Evolutionary conservation across 371 early-diverging fungal species (phyloP), one percentile per base, ranked within the genome.

Genomic region (Circinella minor): DNA sequence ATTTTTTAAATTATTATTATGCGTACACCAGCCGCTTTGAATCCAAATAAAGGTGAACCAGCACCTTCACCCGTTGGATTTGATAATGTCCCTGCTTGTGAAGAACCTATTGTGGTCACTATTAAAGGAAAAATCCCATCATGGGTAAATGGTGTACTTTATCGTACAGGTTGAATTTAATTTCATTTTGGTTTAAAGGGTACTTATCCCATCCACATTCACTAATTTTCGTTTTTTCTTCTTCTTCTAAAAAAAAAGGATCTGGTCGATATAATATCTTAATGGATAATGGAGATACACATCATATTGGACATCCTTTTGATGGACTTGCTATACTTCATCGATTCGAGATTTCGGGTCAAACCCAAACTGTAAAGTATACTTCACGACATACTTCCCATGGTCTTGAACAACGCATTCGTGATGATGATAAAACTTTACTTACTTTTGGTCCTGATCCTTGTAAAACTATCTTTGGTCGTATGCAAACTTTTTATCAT

Each of bases 281-380:
- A 34, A 59, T 81, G 34, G 76, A 78, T 36, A 77, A 81, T 57
- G 88, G 88, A 27, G 84, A 86, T 59, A 82, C 86, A 1, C 72
- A 81, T 60, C 83, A 85, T 51, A 83, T 89, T 43, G 79, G 81
- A 37, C 90, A 90, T 68, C 87, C 88, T 36, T 90, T 90, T 71
- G 90, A 90, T 63, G 89, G 89, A 1, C 77, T 89, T 48, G 84
- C 87, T 14, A 87, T 87, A 78, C 67, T 86, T 6, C 86, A 86
- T 67, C 79, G 86, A 0, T 84, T 84, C 67, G 77, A 77, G 62
- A 74, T 82, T 1, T 66, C 70, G 4, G 82, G 81, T 8, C 66
- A 75, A 34, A 70, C 55, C 0, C 79, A 81, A 46, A 70, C 74
- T 3, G 75, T 85, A 15, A 57, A 65, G 6, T 85, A 85, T 59